These are phyloP conservation scores for Stenocarpella maydis DNA, from an alignment of 2,329 filamentous ascomycete species.

Conservation along the genomic window DNA sequence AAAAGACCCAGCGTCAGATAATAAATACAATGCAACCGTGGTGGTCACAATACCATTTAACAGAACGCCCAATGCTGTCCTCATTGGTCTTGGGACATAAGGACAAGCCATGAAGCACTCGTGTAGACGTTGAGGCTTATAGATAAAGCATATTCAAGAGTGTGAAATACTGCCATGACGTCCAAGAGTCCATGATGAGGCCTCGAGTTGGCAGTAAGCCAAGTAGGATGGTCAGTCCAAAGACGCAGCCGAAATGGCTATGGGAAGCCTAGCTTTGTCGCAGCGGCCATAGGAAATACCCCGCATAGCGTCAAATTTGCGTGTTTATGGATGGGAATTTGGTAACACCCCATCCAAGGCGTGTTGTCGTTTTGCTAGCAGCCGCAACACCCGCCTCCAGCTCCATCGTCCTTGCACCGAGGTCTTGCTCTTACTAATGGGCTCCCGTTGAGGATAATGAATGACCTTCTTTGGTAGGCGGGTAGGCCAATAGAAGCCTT, in stretches of 20 bases:
- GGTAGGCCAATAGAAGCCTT: too few relatives aligned
- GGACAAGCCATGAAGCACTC: background rate
- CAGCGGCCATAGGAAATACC: background rate
- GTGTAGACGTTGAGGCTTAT: background rate
- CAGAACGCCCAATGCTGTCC: too few relatives aligned
- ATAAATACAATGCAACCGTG: too few relatives aligned
- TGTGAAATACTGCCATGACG: conserved; percentile 21
- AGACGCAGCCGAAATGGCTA: background rate
- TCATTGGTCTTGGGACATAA: too few relatives aligned
- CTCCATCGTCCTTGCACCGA: conserved; percentile 21
- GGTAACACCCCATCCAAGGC: conserved; percentile 6
- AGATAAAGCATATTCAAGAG: background rate
- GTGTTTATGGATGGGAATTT: background rate
- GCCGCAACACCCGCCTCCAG: too few relatives aligned
- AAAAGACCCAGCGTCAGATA: too few relatives aligned
- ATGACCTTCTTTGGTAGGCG: background rate
- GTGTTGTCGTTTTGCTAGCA: background rate
- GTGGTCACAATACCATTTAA: too few relatives aligned
- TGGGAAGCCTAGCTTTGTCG: background rate
- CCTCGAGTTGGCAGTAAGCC: background rate
- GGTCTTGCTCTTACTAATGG: background rate
- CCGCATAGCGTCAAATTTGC: background rate
- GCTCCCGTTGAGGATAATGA: background rate
- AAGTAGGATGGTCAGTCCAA: background rate
- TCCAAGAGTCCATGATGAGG: conserved; percentile 23